A percentile compares a stretch with the other conserved stretches of the same genome.
phyloP scores from a whole-genome alignment of 805 yeast species.

The Kuraishia capsulata region DNA sequence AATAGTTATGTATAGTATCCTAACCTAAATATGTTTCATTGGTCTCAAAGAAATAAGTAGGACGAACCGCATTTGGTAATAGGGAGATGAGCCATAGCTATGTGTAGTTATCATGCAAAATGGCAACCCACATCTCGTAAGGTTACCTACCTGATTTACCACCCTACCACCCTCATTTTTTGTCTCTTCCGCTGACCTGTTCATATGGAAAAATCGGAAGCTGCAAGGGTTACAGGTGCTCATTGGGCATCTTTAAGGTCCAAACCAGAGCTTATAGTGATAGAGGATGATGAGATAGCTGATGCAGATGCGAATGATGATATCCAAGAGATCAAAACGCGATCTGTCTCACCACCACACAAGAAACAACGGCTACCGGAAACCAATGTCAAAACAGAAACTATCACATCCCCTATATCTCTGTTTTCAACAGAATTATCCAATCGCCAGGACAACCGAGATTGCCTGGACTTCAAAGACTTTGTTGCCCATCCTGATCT shows the following conservation, averaged over 20 bases:
- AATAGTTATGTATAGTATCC: no score
- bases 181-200: no score
- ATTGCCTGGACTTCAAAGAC: conserved; percentile 17
- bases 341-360: neutral
- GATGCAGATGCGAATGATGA: no score
- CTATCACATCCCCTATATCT: neutral
- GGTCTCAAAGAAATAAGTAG: no score
- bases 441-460: conserved; percentile 11
- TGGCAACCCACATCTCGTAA: no score
- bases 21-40: no score
- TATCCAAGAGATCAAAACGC: neutral
- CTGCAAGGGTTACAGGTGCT: neutral
- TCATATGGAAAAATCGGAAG: neutral
- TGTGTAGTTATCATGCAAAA: no score
- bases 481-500: conserved; percentile 16
- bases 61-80: no score
- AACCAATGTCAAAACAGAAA: neutral
- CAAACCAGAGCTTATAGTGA: neutral
- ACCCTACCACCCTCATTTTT: no score
- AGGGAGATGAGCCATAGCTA: no score
- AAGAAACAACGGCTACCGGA: no score
- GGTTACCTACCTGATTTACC: no score
- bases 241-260: neutral
- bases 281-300: neutral
- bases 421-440: neutral